Evolutionary conservation across 2,329 filamentous ascomycete genomes (phyloP), one percentile per base, ranked within the genome.

Genomic region (Sarocladium strictum): DNA sequence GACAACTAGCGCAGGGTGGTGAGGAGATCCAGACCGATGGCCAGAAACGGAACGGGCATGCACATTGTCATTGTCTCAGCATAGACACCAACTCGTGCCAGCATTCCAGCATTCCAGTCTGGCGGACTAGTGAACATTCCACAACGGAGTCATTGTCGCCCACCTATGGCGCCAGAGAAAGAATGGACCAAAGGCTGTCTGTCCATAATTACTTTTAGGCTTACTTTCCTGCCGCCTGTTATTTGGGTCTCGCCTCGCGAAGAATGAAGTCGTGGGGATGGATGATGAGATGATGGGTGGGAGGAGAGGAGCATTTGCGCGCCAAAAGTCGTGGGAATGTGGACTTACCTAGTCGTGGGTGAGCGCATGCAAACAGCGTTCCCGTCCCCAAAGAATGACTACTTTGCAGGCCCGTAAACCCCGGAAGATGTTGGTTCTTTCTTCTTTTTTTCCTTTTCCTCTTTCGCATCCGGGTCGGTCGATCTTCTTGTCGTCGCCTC

Each of bases 101-200:
- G 55, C 67, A 70, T 70, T 70, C 68, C 54, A 59, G 55, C 67
- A 70, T 70, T 70, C 68, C 68, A 68, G 59, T 57, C 54, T 49
- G 58, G 56, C 53, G 56, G 54, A 29, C 40, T 51, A 51, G 47
- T 29, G 47, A 51, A 55, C 65, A 68, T 68, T 67, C 65, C 63
- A 29, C 47, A 51, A 32, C 27, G 26, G 47, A n/a, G 29, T 32
- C 66, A 71, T 71, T 71, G 67, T 71, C 62, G 66, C 62, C 63
- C 29, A 35, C 47, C 47, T 27, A n/a, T 47, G 43, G 24, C 23
- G 10, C 43, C 17, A 47, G 43, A 27, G 47, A 51, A 35, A 51
- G 47, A 51, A 51, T 51, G 47, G 47, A 51, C 27, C 47, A 32
- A n/a, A 47, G 23, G 43, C 23, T 47, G 43, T 27, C 23, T 47